Base-by-base conservation (phyloP, 108 stramenopile species). In the Parmales sp. region DNA sequence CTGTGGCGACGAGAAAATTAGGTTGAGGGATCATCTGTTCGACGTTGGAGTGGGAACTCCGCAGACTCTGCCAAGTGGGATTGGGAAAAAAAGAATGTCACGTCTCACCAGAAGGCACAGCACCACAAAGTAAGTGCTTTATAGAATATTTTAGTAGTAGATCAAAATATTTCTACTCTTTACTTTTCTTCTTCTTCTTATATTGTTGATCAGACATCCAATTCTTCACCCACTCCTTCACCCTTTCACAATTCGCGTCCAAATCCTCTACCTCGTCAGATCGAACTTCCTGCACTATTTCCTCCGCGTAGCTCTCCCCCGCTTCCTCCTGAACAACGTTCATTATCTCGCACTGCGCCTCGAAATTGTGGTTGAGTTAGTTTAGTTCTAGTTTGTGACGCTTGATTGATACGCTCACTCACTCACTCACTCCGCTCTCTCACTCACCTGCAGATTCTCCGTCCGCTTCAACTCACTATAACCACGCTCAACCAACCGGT, bases 291-390 rank as follows among this genome's bases (percentile, higher is more conserved):
- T 92, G 91, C 6, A 97, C 96, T 69, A 97, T 92, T 36, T 88
- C 89, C 20, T 71, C 31, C 37, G 83, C 89, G 69, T 94, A 97
- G 0, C 77, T 68, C 76, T 93, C 94, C 28, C 82, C 69, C 26
- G 94, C 93, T 74, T 95, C 93, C 9, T 97, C 96, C 13, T 84
- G 64, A 38, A 94, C 82, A 9, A 95, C 87, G 67, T 93, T 87
- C 92, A 97, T 94, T 65, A 97, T 97, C 75, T 97, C 95, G 19
- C 84, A 85, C 65, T 69, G 39, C 11, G 73, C 51, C 11, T 11
- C 16, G 41, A 43, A 16, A 16, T 16, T 11, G 16, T 11, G 41
- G 41, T 8, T 8, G 41, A 34, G 20, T 20, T 28, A 60, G 54
- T 34, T 43, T 43, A 43, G 41, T 8, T 43, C 16, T 16, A 16